These are phyloP conservation scores for Sphaerulina populicola DNA, from an alignment of 2,329 filamentous ascomycete genomes.

Conservation along the genomic window DNA sequence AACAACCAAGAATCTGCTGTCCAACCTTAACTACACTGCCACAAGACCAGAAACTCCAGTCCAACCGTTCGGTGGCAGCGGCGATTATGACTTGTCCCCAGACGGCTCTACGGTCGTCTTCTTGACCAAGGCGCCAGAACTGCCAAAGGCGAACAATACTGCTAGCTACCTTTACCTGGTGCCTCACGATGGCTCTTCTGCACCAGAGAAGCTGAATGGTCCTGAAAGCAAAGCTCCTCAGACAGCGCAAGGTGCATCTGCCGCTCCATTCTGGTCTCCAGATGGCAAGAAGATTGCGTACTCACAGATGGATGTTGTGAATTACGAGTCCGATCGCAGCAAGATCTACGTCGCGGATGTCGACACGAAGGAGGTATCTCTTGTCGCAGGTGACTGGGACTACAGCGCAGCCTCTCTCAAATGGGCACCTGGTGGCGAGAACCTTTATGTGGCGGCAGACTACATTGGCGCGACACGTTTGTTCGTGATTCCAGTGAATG, in stretches of 20 bases:
- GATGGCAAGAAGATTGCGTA: slow-evolving; percentile 21
- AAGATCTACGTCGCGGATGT: slow-evolving; percentile 24
- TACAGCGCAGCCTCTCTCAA: slow-evolving; percentile 13
- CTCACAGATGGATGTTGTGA: slow-evolving; percentile 22
- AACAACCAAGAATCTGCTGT: slow-evolving; percentile 20
- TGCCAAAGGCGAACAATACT: slow-evolving; percentile 22
- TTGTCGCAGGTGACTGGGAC: slow-evolving; percentile 22
- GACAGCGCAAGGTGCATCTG: slow-evolving; percentile 21
- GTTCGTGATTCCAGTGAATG: slow-evolving; percentile 22
- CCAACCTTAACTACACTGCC: slow-evolving; percentile 20
- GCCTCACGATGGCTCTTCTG: slow-evolving; percentile 24
- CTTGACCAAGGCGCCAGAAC: slow-evolving; percentile 22
- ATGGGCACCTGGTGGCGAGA: slow-evolving; percentile 17
- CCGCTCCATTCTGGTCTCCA: slow-evolving; percentile 19
- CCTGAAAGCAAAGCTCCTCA: slow-evolving; percentile 21
- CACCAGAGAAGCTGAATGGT: slow-evolving; percentile 22
- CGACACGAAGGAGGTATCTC: slow-evolving; percentile 17
- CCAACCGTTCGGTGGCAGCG: slow-evolving; percentile 19
- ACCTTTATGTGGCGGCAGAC: slow-evolving; percentile 20
- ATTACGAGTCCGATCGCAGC: slow-evolving; percentile 21
- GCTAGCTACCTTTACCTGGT: slow-evolving; percentile 25
- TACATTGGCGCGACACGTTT: slow-evolving; percentile 20
- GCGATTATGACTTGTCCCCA: slow-evolving; percentile 23
- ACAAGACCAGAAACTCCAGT: slow-evolving; percentile 23
- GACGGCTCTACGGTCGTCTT: slow-evolving; percentile 23